phyloP scores from a whole-genome alignment of 441 rosid species.

The Syzygium malaccense region DNA sequence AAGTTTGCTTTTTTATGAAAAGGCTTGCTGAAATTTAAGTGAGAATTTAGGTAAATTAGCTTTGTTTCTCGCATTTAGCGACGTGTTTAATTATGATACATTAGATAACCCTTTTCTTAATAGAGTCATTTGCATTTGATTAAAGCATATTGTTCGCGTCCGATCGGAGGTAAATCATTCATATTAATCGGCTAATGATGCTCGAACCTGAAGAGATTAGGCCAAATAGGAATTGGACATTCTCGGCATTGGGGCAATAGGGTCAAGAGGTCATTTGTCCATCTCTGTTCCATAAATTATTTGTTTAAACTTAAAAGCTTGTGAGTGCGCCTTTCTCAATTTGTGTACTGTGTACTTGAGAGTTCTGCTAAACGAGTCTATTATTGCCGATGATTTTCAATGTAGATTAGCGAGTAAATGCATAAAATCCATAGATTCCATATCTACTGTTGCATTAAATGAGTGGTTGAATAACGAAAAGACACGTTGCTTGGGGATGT shows the following conservation, averaged over 20 bases:
- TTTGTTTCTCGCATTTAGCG: not conserved
- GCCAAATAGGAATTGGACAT: not conserved
- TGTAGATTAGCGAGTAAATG: too few species aligned
- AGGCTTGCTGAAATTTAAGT: not conserved
- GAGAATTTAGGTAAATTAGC: not conserved
- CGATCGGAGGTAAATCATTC: accelerated
- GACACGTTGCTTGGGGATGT: not conserved
- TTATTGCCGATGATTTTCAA: too few species aligned
- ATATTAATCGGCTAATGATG: accelerated
- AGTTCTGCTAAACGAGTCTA: too few species aligned
- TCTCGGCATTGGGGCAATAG: not conserved
- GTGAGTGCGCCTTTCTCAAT: not conserved
- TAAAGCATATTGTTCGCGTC: accelerated
- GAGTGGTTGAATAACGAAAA: not conserved
- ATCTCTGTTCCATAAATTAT: not conserved
- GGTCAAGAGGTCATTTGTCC: not conserved
- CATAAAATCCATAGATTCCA: too few species aligned
- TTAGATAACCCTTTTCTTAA: accelerated
- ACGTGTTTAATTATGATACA: not conserved
- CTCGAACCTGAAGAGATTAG: not conserved
- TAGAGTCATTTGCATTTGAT: not conserved
- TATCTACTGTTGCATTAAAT: not conserved
- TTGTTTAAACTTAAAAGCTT: not conserved
- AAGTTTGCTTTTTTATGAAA: not conserved
- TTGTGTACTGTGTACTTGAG: too few species aligned